Evolutionary conservation across 2,329 filamentous ascomycete genomes (phyloP).

Genomic region (Emericellopsis atlantica): DNA sequence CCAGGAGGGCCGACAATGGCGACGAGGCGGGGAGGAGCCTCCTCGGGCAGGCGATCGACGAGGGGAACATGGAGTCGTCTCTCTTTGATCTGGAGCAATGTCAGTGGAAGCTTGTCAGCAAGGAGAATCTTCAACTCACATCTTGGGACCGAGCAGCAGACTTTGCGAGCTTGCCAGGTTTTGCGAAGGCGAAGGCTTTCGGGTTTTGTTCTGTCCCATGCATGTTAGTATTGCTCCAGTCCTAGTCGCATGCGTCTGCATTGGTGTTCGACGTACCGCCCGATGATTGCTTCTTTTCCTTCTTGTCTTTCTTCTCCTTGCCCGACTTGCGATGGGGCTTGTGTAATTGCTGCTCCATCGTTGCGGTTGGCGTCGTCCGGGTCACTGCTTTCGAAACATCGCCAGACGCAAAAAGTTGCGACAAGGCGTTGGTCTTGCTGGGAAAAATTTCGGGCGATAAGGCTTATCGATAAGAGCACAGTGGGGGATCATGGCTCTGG

Average conservation of each 20-base stretch:
- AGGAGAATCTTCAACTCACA: slow-evolving; percentile 28
- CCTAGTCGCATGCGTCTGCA: background rate
- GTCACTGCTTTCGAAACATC: background rate
- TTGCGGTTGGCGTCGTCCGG: slow-evolving; percentile 12
- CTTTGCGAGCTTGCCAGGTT: slow-evolving; percentile 68
- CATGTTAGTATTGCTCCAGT: slow-evolving; percentile 7
- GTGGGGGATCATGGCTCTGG: background rate
- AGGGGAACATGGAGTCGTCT: slow-evolving; percentile 93
- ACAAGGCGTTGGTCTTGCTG: background rate
- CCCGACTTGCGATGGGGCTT: slow-evolving; percentile 77
- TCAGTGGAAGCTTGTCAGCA: slow-evolving; percentile 8
- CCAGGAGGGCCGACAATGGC: slow-evolving; percentile 91
- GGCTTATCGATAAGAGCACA: slow-evolving; percentile 5
- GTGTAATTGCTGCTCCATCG: slow-evolving; percentile 74
- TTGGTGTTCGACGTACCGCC: slow-evolving; percentile 4
- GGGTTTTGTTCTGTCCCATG: slow-evolving; percentile 54
- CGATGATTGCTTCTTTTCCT: slow-evolving; percentile 38
- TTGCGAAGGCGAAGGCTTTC: slow-evolving; percentile 79
- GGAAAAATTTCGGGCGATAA: slow-evolving; percentile 11
- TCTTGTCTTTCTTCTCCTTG: slow-evolving; percentile 64
- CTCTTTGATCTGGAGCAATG: slow-evolving; percentile 61
- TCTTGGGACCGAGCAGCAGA: slow-evolving; percentile 62
- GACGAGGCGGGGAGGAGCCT: slow-evolving; percentile 85
- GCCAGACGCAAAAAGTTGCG: slow-evolving; percentile 5
- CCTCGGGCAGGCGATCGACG: slow-evolving; percentile 89